Conservation (phyloP, 768 basidiomycete genomes). For the Coprinopsis cinerea region DNA sequence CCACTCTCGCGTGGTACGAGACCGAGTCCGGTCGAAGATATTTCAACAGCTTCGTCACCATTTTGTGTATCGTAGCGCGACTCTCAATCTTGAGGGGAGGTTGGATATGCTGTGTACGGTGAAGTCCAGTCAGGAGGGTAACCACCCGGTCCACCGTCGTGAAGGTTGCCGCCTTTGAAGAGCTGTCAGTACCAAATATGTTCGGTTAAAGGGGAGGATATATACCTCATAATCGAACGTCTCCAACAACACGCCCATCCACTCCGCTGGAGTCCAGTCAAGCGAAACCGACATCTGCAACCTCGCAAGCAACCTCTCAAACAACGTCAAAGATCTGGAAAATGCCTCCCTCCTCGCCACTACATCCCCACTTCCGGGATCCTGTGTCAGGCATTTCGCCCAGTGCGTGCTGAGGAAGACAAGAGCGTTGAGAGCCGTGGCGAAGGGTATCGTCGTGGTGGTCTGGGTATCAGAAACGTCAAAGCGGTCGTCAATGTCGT, state of each 20-base stretch:
- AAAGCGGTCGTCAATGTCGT: slow-evolving; percentile 37
- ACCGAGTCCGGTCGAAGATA: slow-evolving; percentile 66
- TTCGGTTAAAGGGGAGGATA: not conserved
- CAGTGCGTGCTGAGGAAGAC: slow-evolving; percentile 40
- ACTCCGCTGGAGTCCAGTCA: slow-evolving; percentile 57
- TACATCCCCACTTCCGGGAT: slow-evolving; percentile 25
- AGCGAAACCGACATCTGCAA: slow-evolving; percentile 34
- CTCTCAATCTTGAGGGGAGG: slow-evolving; percentile 53
- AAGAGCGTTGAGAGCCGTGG: slow-evolving; percentile 51
- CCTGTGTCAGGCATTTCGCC: slow-evolving; percentile 30
- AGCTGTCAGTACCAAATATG: slow-evolving; percentile 6
- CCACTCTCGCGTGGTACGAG: slow-evolving; percentile 76
- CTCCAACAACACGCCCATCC: slow-evolving; percentile 53
- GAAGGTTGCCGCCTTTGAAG: slow-evolving; percentile 54
- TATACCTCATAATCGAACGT: slow-evolving; percentile 51
- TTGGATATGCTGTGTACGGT: slow-evolving; percentile 41
- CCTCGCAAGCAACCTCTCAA: slow-evolving; percentile 44
- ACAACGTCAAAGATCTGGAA: slow-evolving; percentile 43
- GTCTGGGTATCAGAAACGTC: slow-evolving; percentile 15
- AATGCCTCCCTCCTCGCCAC: slow-evolving; percentile 42
- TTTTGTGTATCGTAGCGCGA: slow-evolving; percentile 47
- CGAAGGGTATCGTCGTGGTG: slow-evolving; percentile 41
- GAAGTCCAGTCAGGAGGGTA: slow-evolving; percentile 48
- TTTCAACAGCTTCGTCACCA: slow-evolving; percentile 63
- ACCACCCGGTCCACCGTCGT: slow-evolving; percentile 60